These are phyloP conservation scores for Saccharomycopsis sp. DNA, from an alignment of 805 yeast species.

Conservation along the genomic window DNA sequence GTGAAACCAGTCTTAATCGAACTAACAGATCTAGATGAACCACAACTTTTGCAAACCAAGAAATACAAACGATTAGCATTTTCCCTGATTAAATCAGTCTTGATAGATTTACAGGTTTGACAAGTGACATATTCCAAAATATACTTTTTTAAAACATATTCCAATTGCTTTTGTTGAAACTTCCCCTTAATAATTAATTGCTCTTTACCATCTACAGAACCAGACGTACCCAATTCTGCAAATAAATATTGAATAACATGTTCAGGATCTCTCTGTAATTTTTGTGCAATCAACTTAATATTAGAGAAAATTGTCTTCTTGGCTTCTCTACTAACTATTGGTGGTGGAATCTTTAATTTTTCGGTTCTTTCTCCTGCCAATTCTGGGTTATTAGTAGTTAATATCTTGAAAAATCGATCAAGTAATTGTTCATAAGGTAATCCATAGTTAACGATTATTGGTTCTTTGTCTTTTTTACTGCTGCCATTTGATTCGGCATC, in stretches of 20 bases:
- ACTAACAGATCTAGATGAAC: constrained; percentile 92
- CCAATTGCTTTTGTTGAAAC: constrained; percentile 96
- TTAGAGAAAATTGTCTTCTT: constrained; percentile 95
- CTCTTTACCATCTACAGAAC: constrained; percentile 97
- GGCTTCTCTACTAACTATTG: constrained; percentile 95
- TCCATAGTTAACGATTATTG: constrained; percentile 24
- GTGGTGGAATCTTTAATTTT: constrained; percentile 96
- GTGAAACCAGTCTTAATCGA: constrained; percentile 99
- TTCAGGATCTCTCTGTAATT: constrained; percentile 93
- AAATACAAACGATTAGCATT: constrained; percentile 93
- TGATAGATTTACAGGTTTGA: constrained; percentile 97
- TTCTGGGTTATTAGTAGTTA: constrained; percentile 94
- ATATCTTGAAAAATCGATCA: constrained; percentile 76
- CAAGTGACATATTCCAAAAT: constrained; percentile 97
- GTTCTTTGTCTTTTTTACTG: neutral
- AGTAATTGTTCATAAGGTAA: constrained; percentile 72
- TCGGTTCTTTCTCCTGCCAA: constrained; percentile 95
- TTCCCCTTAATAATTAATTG: constrained; percentile 97
- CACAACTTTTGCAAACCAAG: constrained; percentile 97
- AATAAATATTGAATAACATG: constrained; percentile 94
- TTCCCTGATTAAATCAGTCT: constrained; percentile 93
- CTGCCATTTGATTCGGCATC: constrained; percentile 35
- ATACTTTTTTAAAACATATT: constrained; percentile 91
- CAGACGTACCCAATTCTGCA: constrained; percentile 99
- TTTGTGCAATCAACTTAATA: constrained; percentile 89